A percentile compares a stretch with the other conserved stretches of the same genome.
Evolutionary conservation across 495 filamentous ascomycete genomes (phyloP).

Genomic region (Aspergillus nanangensis): DNA sequence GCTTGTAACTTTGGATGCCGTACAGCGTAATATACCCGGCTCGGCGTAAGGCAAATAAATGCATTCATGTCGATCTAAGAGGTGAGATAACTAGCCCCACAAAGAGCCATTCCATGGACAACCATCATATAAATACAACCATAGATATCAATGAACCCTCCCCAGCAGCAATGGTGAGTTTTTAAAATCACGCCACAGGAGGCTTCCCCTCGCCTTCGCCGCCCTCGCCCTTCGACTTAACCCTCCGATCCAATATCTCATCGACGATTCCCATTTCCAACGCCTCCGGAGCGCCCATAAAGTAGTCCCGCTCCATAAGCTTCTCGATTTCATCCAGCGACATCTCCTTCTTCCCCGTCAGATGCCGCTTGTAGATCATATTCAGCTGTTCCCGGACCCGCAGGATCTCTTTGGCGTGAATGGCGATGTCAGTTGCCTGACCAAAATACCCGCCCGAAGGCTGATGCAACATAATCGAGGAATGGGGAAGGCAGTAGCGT

Average conservation of each 20-base stretch:
- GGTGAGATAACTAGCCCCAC: no score
- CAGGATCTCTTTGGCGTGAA: constrained; percentile 96
- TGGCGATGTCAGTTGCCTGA: constrained; percentile 88
- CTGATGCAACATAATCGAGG: constrained; percentile 94
- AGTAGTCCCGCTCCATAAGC: constrained; percentile 95
- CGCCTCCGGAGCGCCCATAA: constrained; percentile 85
- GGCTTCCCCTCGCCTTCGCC: constrained; percentile 18
- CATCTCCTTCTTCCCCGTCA: constrained; percentile 66
- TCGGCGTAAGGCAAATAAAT: no score
- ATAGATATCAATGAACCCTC: neutral
- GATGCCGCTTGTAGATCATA: constrained; percentile 79
- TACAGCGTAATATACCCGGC: neutral
- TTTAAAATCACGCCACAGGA: constrained; percentile 9
- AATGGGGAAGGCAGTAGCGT: constrained; percentile 85
- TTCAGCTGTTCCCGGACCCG: constrained; percentile 81
- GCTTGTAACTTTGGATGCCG: neutral
- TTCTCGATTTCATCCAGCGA: constrained; percentile 79
- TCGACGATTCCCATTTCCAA: constrained; percentile 88
- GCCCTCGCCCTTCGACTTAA: constrained; percentile 29
- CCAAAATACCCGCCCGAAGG: constrained; percentile 88
- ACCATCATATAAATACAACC: constrained; percentile 12
- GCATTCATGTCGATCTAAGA: no score
- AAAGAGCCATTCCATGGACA: no score
- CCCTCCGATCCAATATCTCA: constrained; percentile 67
- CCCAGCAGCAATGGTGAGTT: neutral